Conservation (phyloP, 202 grass and related monocot species). For the Zizania palustris region DNA sequence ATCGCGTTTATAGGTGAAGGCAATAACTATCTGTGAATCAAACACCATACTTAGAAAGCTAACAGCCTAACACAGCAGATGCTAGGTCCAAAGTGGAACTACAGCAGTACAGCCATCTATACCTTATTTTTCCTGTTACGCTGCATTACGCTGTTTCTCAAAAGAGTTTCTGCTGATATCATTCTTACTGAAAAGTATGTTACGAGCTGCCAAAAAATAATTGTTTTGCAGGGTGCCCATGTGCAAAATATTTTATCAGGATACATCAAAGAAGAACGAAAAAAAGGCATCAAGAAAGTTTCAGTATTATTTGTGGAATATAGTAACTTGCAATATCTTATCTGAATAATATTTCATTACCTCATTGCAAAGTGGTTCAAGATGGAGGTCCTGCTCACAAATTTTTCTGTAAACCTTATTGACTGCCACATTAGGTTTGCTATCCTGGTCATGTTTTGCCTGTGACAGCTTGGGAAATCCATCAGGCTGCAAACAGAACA, state of each 20-base stretch:
- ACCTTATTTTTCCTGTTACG: slow-evolving; percentile 56
- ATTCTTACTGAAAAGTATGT: slow-evolving; percentile 70
- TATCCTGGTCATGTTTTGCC: slow-evolving; percentile 19
- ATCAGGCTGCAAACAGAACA: slow-evolving; percentile 35
- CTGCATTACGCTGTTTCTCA: slow-evolving; percentile 78
- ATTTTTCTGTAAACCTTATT: slow-evolving; percentile 64
- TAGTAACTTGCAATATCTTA: slow-evolving; percentile 13
- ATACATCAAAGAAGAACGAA: slow-evolving; percentile 32
- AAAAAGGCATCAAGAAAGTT: slow-evolving; percentile 10
- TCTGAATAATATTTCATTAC: slow-evolving; percentile 38
- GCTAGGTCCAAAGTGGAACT: slow-evolving; percentile 22
- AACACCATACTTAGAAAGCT: slow-evolving; percentile 31
- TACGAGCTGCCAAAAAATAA: slow-evolving; percentile 68
- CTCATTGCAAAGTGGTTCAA: slow-evolving; percentile 75
- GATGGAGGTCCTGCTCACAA: slow-evolving; percentile 57
- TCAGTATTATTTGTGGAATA: not conserved
- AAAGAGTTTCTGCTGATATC: slow-evolving; percentile 80
- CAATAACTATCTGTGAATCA: slow-evolving; percentile 75
- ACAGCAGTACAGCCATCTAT: slow-evolving; percentile 18
- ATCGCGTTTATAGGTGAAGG: slow-evolving; percentile 82
- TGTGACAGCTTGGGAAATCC: slow-evolving; percentile 17
- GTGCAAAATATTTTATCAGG: slow-evolving; percentile 37
- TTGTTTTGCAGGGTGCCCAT: slow-evolving; percentile 36
- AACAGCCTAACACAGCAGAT: slow-evolving; percentile 21
- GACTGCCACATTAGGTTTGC: slow-evolving; percentile 1